Evolutionary conservation across 495 filamentous ascomycete species (phyloP).

Genomic region (Aspergillus baeticus): DNA sequence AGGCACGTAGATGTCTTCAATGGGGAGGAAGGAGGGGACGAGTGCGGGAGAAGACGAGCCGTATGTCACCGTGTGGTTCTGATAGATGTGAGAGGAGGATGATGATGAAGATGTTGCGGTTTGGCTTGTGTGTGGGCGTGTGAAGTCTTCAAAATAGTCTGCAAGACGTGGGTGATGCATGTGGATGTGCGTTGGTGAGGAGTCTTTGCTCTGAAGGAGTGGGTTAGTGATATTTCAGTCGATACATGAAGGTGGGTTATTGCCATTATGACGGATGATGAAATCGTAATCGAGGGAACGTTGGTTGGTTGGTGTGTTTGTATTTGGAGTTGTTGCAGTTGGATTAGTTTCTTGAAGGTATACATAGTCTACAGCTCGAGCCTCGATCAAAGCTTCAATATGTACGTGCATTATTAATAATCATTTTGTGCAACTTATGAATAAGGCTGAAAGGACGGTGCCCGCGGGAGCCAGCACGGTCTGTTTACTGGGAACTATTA

Average conservation of each 20-base stretch:
- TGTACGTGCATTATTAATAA: background rate
- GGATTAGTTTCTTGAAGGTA: too few relatives aligned
- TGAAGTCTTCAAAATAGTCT: conserved; percentile 90
- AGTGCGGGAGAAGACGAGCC: conserved; percentile 33
- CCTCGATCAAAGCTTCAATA: background rate
- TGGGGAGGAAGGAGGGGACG: conserved; percentile 47
- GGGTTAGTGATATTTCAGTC: conserved; percentile 12
- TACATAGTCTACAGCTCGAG: too few relatives aligned
- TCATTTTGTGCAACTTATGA: background rate
- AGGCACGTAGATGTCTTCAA: conserved; percentile 80
- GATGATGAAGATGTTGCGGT: conserved; percentile 18
- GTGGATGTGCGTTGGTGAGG: conserved; percentile 82
- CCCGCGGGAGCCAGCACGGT: too few relatives aligned
- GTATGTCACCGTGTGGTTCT: conserved; percentile 28
- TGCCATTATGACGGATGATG: conserved; percentile 25
- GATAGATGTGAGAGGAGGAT: conserved; percentile 20
- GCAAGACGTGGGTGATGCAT: conserved; percentile 75
- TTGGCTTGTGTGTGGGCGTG: conserved; percentile 37
- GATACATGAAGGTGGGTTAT: background rate
- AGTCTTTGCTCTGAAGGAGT: conserved; percentile 79
- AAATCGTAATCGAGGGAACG: too few relatives aligned
- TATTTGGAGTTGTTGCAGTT: too few relatives aligned
- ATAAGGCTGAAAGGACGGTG: background rate
- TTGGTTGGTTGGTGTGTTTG: background rate
- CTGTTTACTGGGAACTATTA: background rate